Base-by-base conservation (phyloP, 129 eudicot genomes). In the Pulicaria dysenterica region DNA sequence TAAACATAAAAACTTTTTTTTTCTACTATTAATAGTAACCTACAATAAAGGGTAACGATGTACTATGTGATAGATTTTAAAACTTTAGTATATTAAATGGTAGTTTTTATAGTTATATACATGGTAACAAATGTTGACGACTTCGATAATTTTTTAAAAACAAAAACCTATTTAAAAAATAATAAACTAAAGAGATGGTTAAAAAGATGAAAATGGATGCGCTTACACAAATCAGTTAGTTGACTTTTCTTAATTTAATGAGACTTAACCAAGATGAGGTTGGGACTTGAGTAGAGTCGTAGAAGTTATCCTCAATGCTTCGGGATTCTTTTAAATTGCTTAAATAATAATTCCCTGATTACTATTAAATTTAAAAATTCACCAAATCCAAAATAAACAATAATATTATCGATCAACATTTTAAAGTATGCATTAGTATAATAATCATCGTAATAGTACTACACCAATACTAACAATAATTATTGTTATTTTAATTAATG, bases 291-390 rank as follows among this genome's bases (percentile, higher is more conserved):
- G 2, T 24, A 24, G 31, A 24, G 31, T 24, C 19, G 71, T 71
- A 68, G 73, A 77, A 82, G 66, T 72, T 82, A 72, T 82, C 85
- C 66, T 63, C 78, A 75, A 60, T 60, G 85, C 73, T 58, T 66
- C 10, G 71, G 75, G 78, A 76, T 50, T 65, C 65, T 46, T 64
- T 47, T 58, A 13, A 67, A 45, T 44, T 59, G 66, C 43, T 77
- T 78, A 78, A 63, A 63, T 44, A 47, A 78, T 45, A 53, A 45
- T 73, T 15, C 80, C 57, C 74, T 36, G 68, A 66, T 67, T 76
- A 74, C 80, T 12, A 45, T 73, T 47, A 31, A 36, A 63, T 15
- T 12, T 43, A 39, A 12, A 58, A 36, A 24, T 56, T 45, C 41
- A 65, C 56, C 42, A 45, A 45, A 56, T 56, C 74, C 40, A 50